Conservation (phyloP, 331 rosid genomes). For the Stylosanthes scabra region DNA sequence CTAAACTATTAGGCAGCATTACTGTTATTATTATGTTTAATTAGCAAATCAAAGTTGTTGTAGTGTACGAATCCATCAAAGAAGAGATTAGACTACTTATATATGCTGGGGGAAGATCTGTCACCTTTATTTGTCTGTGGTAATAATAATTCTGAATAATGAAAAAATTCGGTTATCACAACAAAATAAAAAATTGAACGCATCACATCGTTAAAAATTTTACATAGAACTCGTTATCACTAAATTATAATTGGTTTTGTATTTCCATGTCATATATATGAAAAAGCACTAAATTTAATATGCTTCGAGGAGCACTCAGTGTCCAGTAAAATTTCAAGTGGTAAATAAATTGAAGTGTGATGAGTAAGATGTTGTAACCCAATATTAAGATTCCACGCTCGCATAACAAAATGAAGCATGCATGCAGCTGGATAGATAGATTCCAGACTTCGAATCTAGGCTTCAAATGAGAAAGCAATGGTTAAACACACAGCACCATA, state of each 20-base stretch:
- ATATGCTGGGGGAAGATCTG: not conserved
- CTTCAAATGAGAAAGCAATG: slow-evolving; percentile 38
- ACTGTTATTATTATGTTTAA: not conserved
- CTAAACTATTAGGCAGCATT: slow-evolving; percentile 22
- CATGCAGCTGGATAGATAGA: not conserved
- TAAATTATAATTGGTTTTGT: no score
- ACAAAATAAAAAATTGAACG: no score
- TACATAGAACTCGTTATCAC: no score
- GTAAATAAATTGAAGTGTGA: no score
- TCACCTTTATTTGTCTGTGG: not conserved
- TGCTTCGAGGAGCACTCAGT: no score
- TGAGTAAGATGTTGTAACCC: no score
- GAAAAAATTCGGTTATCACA: no score
- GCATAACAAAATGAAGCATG: slow-evolving; percentile 12
- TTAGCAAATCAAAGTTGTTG: slow-evolving; percentile 31
- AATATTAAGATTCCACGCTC: slow-evolving; percentile 2
- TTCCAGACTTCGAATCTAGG: slow-evolving; percentile 45
- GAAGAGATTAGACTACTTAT: slow-evolving; percentile 12
- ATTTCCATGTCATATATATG: no score
- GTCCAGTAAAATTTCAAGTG: no score
- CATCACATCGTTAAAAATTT: no score
- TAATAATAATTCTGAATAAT: no score
- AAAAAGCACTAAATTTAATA: no score
- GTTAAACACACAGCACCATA: slow-evolving; percentile 25
- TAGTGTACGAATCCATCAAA: slow-evolving; percentile 50